Conservation (phyloP, 208 protist genomes). For the Wallacemonas sp. region DNA sequence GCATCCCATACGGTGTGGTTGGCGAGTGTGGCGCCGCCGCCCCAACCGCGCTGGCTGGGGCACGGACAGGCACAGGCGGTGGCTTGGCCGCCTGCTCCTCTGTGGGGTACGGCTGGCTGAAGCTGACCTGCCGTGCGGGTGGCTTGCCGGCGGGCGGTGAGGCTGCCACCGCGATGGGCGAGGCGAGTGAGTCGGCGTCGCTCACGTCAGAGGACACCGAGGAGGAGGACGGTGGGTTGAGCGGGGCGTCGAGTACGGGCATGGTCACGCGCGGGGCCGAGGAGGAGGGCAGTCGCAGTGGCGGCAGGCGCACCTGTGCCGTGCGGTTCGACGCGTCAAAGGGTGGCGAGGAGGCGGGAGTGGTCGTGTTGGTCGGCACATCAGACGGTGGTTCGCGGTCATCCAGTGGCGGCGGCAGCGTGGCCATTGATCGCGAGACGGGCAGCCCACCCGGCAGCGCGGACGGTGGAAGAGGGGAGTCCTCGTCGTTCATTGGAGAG, state of each 20-base stretch:
- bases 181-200: background rate
- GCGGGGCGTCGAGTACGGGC: background rate
- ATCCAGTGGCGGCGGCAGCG: background rate
- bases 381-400: background rate
- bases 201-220: background rate
- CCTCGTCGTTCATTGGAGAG: background rate
- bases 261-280: background rate
- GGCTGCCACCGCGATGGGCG: background rate
- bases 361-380: background rate
- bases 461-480: background rate
- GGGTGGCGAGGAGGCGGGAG: background rate
- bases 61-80: background rate
- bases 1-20: no score
- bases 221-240: background rate
- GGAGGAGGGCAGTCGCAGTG: background rate
- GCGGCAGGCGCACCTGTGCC: background rate
- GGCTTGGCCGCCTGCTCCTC: background rate
- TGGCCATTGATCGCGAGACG: background rate
- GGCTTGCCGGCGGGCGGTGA: constrained; percentile 7
- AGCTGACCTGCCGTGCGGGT: constrained; percentile 7
- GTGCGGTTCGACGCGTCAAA: background rate
- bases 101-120: background rate
- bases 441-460: background rate
- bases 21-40: background rate
- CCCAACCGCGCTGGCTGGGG: background rate